Evolutionary conservation across 371 early-diverging fungal genomes (phyloP), one percentile per base, ranked within the genome.

Genomic region (Capillidium heterosporum): DNA sequence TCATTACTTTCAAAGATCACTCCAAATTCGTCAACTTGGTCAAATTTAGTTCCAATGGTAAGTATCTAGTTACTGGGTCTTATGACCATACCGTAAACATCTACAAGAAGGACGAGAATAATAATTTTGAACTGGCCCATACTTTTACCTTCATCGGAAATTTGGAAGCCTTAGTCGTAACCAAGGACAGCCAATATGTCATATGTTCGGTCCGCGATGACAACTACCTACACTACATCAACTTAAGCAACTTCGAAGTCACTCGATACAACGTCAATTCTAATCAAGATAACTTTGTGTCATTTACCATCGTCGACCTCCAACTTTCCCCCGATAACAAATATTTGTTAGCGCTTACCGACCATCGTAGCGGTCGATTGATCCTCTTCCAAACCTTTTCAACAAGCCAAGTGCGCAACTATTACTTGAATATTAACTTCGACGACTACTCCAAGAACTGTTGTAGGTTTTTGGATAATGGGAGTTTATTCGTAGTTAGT

Each of bases 201-300:
- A 71, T 84, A 3, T 70, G 76, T 4, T 82, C 84, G 40, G 69
- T 75, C 1, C 71, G 82, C 2, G 77, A 79, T 57, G 84, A 85
- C 65, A 79, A 85, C 62, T 76, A 80, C 53, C 71, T 88, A 13
- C 80, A 83, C 60, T 81, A 81, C 56, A 68, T 86, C 52, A 64
- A 73, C 42, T 56, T 83, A 3, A 49, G 35, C 27, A 64, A 60
- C 39, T 70, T 70, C 53, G 61, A 47, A 32, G 63, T 57, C 39
- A 61, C 63, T 39, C 65, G 61, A 32, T 69, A 69, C 58, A 85
- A 85, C 58, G 79, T 87, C 81, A 89, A 89, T 61, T 62, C 71
- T 40, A 83, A 82, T 65, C 77, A 76, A 21, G 89, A 89, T 61
- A 75, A 80, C 58, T 85, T 85, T 84, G 80, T 89, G 10, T 84